A percentile compares a stretch with the other conserved stretches of the same genome.
phyloP scores from a whole-genome alignment of 2,329 filamentous ascomycete species.

The Fusarium paranaense region DNA sequence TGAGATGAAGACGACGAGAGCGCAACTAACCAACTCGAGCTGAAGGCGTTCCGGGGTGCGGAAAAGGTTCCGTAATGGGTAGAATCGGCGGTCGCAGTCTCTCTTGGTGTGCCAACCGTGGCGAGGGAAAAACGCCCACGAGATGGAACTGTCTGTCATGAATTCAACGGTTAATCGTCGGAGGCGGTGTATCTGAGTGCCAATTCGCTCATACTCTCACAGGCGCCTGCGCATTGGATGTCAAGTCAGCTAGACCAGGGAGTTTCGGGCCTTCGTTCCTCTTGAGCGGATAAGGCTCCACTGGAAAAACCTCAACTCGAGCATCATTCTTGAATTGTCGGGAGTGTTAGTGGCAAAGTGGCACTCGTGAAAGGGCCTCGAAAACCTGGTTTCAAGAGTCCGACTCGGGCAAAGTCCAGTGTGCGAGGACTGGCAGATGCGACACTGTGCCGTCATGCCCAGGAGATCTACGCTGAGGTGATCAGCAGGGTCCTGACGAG shows the following conservation, averaged over 20 bases:
- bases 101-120: conserved; percentile 14
- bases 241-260: background rate
- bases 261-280: conserved; percentile 30
- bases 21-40: background rate
- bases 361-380: conserved; percentile 15
- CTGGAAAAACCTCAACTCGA: conserved; percentile 12
- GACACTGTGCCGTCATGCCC: conserved; percentile 17
- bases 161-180: conserved; percentile 35
- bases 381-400: conserved; percentile 33
- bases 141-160: background rate
- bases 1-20: conserved; percentile 7
- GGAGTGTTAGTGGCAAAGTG: conserved; percentile 28
- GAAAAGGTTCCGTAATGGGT: conserved; percentile 35
- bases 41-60: conserved; percentile 10
- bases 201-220: background rate
- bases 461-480: conserved; percentile 34
- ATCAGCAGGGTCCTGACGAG: conserved; percentile 38
- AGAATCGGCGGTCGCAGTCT: conserved; percentile 23
- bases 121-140: background rate
- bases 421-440: background rate
- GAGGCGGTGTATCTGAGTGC: conserved; percentile 8
- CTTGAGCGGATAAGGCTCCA: conserved; percentile 25
- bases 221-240: background rate
- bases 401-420: conserved; percentile 19
- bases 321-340: conserved; percentile 13